Percentiles rank a stretch among this genome's conserved stretches.
Conservation (phyloP, 495 filamentous ascomycete species). For the Neurospora sublineolata region DNA sequence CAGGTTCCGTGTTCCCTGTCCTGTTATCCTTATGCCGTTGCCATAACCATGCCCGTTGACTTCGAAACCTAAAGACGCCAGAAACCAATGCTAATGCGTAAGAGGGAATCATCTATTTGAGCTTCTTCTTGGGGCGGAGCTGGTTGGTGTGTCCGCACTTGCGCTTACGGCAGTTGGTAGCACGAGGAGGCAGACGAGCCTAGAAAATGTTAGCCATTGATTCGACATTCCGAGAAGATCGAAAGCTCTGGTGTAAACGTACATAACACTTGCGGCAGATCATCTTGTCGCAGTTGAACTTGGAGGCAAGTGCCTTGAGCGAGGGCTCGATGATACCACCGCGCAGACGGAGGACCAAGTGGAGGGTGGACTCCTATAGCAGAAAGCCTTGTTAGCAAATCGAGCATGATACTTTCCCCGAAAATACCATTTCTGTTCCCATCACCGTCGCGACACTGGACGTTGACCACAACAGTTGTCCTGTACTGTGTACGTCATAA, state of each 20-base stretch:
- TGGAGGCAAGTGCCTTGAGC: conserved; percentile 93
- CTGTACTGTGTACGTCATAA: background rate
- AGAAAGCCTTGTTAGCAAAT: conserved; percentile 4
- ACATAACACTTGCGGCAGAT: conserved; percentile 99
- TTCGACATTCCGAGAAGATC: background rate
- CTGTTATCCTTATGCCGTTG: background rate
- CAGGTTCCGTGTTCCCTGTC: background rate
- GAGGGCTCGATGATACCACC: conserved; percentile 99
- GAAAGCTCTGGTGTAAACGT: conserved; percentile 26
- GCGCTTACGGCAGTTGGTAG: conserved; percentile 99
- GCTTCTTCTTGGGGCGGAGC: conserved; percentile 99
- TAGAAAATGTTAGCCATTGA: conserved; percentile 23
- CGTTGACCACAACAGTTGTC: background rate
- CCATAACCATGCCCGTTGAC: background rate
- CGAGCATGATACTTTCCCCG: too few species aligned
- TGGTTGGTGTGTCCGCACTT: conserved; percentile 99
- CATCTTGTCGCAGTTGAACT: conserved; percentile 99
- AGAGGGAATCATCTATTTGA: conserved; percentile 59
- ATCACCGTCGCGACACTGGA: background rate
- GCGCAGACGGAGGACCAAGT: conserved; percentile 97
- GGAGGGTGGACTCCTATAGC: conserved; percentile 88
- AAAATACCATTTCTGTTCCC: background rate
- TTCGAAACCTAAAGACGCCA: conserved; percentile 28
- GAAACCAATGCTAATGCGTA: conserved; percentile 23
- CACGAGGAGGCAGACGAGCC: conserved; percentile 94